Evolutionary conservation across 768 basidiomycete species (phyloP).

Genomic region (Naganishia randhawae): DNA sequence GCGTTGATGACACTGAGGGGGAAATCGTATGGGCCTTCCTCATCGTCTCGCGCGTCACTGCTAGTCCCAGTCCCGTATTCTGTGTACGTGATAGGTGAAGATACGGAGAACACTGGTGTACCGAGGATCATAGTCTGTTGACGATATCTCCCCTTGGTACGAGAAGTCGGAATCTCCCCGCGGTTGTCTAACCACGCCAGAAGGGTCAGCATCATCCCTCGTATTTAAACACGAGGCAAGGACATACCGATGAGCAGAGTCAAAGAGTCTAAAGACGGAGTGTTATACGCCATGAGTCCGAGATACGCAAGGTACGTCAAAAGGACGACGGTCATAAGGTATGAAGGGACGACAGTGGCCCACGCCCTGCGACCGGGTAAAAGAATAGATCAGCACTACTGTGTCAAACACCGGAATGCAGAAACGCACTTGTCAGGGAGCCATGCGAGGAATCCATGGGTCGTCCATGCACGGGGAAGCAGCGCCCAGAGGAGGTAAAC

Average conservation of each 20-base stretch:
- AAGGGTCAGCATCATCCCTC: neutral
- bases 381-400: neutral
- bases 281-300: constrained; percentile 39
- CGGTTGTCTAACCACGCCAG: neutral
- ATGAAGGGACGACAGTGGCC: constrained; percentile 46
- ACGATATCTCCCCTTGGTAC: neutral
- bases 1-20: constrained; percentile 9
- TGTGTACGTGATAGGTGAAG: too few relatives aligned
- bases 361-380: constrained; percentile 39
- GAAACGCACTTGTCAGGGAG: constrained; percentile 43
- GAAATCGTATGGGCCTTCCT: constrained; percentile 20
- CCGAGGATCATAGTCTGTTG: neutral
- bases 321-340: constrained; percentile 45
- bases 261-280: constrained; percentile 39
- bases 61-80: too few relatives aligned
- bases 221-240: neutral
- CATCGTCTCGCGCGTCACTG: neutral
- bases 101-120: neutral
- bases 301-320: constrained; percentile 44
- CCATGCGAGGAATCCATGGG: constrained; percentile 41
- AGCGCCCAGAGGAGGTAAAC: constrained; percentile 46
- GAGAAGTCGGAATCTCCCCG: neutral
- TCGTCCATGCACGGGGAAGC: constrained; percentile 34
- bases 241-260: constrained; percentile 40
- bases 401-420: neutral